Percentiles rank a stretch among this genome's conserved stretches.
Evolutionary conservation across 306 rosid species (phyloP).

Genomic region (Neltuma alba): DNA sequence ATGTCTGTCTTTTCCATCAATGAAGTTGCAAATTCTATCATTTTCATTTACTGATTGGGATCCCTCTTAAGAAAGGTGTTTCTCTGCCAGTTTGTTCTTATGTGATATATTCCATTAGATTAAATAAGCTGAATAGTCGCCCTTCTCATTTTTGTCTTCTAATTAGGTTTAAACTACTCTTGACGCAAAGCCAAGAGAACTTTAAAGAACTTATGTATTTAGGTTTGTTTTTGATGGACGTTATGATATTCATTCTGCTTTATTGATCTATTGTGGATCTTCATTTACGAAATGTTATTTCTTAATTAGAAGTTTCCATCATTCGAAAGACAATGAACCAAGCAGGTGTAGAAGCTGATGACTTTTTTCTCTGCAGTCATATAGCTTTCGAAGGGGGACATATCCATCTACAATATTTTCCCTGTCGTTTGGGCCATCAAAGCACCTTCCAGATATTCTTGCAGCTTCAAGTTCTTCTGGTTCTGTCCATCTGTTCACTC

Average conservation of each 20-base stretch:
- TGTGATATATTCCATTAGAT: not conserved
- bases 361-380: conserved; percentile 60
- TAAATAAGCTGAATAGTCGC: not conserved
- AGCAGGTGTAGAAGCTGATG: conserved; percentile 38
- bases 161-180: not conserved
- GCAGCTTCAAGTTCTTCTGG: conserved; percentile 94
- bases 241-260: conserved; percentile 7
- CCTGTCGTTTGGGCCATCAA: conserved; percentile 83
- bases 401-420: conserved; percentile 86
- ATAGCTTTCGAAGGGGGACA: conserved; percentile 94
- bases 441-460: conserved; percentile 81
- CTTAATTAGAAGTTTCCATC: not conserved
- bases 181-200: not conserved
- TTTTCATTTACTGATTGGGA: conserved; percentile 18
- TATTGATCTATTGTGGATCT: not conserved
- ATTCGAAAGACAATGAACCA: not conserved
- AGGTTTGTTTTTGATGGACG: not conserved
- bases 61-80: not conserved
- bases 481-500: conserved; percentile 85
- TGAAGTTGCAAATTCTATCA: conserved; percentile 18
- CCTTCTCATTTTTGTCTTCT: not conserved
- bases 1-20: conserved; percentile 17
- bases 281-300: not conserved
- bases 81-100: not conserved
- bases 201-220: conserved; percentile 12